These are phyloP conservation scores for Monascus ruber DNA, from an alignment of 2,329 filamentous ascomycete species.

Conservation along the genomic window DNA sequence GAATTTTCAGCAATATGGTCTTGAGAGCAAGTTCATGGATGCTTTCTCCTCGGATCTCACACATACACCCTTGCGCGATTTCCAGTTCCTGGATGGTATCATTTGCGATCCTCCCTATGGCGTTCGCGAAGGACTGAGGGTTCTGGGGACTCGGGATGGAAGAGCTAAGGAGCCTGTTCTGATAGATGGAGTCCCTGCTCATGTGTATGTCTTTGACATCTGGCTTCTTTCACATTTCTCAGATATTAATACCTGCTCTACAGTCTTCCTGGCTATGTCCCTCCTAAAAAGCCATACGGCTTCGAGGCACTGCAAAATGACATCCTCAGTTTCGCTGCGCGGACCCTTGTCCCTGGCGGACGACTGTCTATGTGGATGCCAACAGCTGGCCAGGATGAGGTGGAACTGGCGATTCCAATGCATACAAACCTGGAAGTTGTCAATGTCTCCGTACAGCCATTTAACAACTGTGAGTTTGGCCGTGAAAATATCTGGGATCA, in stretches of 20 bases:
- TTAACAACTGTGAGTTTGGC: slow-evolving; percentile 62
- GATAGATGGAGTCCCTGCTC: slow-evolving; percentile 57
- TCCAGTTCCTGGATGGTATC: slow-evolving; percentile 70
- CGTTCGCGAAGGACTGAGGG: slow-evolving; percentile 80
- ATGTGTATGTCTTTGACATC: slow-evolving; percentile 44
- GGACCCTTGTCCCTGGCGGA: slow-evolving; percentile 65
- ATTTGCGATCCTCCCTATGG: slow-evolving; percentile 95
- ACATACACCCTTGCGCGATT: slow-evolving; percentile 60
- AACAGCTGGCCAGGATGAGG: slow-evolving; percentile 67
- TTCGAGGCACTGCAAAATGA: slow-evolving; percentile 85
- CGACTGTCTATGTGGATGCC: slow-evolving; percentile 96
- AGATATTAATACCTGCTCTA: slow-evolving; percentile 1
- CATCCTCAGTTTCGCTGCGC: slow-evolving; percentile 69
- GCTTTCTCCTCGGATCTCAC: slow-evolving; percentile 79
- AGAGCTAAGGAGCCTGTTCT: slow-evolving; percentile 44
- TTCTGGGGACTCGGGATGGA: slow-evolving; percentile 64
- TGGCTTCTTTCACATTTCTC: slow-evolving; percentile 1
- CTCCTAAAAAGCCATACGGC: slow-evolving; percentile 84
- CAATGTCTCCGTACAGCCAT: slow-evolving; percentile 69
- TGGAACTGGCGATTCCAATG: slow-evolving; percentile 63
- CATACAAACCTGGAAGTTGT: slow-evolving; percentile 66
- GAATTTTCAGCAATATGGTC: slow-evolving; percentile 77
- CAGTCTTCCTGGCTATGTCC: slow-evolving; percentile 58
- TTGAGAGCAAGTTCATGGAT: slow-evolving; percentile 57
- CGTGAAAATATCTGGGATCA: neutral